phyloP scores from a whole-genome alignment of 2,329 filamentous ascomycete genomes.

The Colletotrichum cereale region DNA sequence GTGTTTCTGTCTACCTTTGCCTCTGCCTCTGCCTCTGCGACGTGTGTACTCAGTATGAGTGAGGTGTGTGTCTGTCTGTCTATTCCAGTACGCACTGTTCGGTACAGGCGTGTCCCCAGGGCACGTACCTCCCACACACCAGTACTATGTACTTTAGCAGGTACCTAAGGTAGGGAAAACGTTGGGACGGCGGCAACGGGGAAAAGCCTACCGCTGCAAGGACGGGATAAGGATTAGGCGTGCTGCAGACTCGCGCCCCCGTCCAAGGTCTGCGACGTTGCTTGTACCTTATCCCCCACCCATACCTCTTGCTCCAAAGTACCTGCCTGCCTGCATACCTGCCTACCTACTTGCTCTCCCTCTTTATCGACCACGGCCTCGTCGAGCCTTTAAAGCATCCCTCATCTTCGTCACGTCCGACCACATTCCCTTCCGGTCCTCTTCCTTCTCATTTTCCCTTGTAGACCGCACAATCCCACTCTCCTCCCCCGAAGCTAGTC shows the following conservation, averaged over 20 bases:
- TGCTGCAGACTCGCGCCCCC: not conserved
- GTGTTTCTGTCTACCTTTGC: too few species aligned
- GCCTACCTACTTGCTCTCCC: not conserved
- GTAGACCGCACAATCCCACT: not conserved
- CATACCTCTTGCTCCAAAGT: not conserved
- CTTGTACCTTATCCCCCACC: constrained; percentile 35
- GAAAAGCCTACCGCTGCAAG: constrained; percentile 21
- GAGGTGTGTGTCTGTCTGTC: not conserved
- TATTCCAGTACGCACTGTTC: too few species aligned
- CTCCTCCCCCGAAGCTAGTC: constrained; percentile 27
- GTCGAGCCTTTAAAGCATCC: constrained; percentile 30
- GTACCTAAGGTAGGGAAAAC: not conserved
- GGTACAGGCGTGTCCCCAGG: too few species aligned
- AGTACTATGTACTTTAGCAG: not conserved
- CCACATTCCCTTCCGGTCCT: constrained; percentile 13
- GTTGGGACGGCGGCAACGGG: constrained; percentile 19
- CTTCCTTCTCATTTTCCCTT: constrained; percentile 25
- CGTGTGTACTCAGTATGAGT: not conserved
- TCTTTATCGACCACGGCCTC: not conserved
- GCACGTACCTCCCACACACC: too few species aligned
- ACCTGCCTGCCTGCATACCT: not conserved
- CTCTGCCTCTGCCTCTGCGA: too few species aligned
- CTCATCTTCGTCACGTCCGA: constrained; percentile 29
- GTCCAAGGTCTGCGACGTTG: constrained; percentile 33
- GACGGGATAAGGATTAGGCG: constrained; percentile 6